Base-by-base conservation (phyloP, 345 rosid genomes). In the Citrus glauca region DNA sequence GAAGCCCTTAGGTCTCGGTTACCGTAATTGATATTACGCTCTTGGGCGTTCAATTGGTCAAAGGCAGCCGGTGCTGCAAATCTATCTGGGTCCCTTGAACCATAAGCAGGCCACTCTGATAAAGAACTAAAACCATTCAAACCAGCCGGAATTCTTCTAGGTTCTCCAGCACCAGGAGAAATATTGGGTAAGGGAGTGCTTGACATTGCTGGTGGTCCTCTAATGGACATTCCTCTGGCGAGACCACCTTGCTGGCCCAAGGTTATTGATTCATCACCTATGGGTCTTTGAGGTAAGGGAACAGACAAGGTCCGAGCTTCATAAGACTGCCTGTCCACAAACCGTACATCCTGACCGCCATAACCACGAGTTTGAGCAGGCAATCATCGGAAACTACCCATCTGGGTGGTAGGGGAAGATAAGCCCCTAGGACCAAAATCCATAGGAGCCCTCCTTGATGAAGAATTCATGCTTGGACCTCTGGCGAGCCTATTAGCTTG, bases 181-280 rank as follows among this genome's bases (percentile, higher is more conserved):
- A 77, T 71, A 84, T 92, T 96, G 77, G 87, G 79, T 33, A 84
- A 30, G 71, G 81, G 69, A 81, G 84, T 24, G 69, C 82, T 78
- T 16, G 87, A 63, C 79, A 73, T 81, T 70, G 80, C 80, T 48
- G 88, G 80, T 19, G 88, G 80, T 80, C 92, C 95, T 85, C 94
- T 91, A 72, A 73, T 83, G 61, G 98, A 91, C 94, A 96, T 90
- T 76, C 98, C 97, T 81, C 92, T 88, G 38, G 92, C 98, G 79
- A 97, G 99, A 67, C 98, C 98, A 74, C 99, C 99, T 84, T 97
- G 99, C 53, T 98, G 99, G 5, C 95, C 98, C 86, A 93, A 84
- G 60, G 93, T 97, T 60, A 94, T 91, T 40, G 94, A 82, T 80
- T 91, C 98, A 64, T 91, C 98, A 35, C 90, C 90, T 25, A 80